A percentile compares a stretch with the other conserved stretches of the same genome.
phyloP scores from a whole-genome alignment of 2,329 filamentous ascomycete species.

The Fonsecaea pedrosoi region DNA sequence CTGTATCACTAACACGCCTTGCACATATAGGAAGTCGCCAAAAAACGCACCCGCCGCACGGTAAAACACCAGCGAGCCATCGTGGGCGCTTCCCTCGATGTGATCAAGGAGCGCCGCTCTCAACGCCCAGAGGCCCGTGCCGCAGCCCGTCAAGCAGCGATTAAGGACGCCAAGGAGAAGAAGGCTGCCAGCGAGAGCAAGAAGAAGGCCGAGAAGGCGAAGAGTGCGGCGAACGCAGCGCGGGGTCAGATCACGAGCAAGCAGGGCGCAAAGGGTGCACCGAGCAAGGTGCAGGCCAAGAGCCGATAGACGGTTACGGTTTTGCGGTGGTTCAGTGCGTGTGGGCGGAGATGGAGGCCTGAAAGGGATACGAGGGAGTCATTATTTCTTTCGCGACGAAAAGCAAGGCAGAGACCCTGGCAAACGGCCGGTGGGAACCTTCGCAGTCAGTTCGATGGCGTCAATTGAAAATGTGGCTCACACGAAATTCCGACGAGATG shows the following conservation, averaged over 20 bases:
- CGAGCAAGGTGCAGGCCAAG: slow-evolving; percentile 76
- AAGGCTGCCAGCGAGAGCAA: slow-evolving; percentile 82
- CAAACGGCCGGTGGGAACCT: background rate
- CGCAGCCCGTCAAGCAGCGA: slow-evolving; percentile 85
- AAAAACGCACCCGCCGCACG: slow-evolving; percentile 98
- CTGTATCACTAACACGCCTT: background rate
- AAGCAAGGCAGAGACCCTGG: background rate
- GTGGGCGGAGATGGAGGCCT: background rate
- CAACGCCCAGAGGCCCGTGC: slow-evolving; percentile 94
- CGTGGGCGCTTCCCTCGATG: slow-evolving; percentile 98
- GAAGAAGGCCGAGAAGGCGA: slow-evolving; percentile 99
- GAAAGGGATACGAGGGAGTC: background rate
- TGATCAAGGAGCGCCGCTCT: slow-evolving; percentile 98
- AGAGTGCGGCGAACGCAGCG: slow-evolving; percentile 75
- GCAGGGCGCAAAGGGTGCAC: slow-evolving; percentile 93
- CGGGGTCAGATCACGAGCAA: slow-evolving; percentile 93
- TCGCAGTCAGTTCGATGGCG: slow-evolving; percentile 4
- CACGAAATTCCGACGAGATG: background rate
- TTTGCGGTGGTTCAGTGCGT: background rate
- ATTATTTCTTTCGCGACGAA: background rate
- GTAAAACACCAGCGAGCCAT: slow-evolving; percentile 99
- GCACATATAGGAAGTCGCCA: slow-evolving; percentile 84
- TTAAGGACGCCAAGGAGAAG: slow-evolving; percentile 99
- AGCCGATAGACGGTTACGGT: slow-evolving; percentile 27
- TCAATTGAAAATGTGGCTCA: slow-evolving; percentile 3